These are phyloP conservation scores for Fusarium proliferatum DNA, from an alignment of 2,329 filamentous ascomycete species.

Conservation along the genomic window DNA sequence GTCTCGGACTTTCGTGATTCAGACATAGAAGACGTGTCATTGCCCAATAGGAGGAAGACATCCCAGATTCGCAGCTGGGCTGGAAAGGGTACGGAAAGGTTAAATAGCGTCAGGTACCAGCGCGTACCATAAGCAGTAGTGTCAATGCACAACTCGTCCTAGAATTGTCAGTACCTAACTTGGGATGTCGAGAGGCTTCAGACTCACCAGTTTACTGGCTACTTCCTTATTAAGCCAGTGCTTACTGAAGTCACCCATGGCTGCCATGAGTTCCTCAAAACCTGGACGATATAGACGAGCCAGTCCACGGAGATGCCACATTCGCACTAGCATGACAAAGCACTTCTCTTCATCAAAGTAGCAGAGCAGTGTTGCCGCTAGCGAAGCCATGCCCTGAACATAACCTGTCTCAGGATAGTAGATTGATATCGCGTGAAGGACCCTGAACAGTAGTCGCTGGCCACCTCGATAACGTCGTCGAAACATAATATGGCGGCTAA, in stretches of 20 bases:
- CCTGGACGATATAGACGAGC: slow-evolving; percentile 85
- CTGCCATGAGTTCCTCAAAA: slow-evolving; percentile 87
- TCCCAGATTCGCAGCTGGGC: slow-evolving; percentile 98
- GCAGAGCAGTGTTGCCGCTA: slow-evolving; percentile 91
- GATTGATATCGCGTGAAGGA: slow-evolving; percentile 89
- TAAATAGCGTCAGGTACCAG: slow-evolving; percentile 98
- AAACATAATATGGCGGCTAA: slow-evolving; percentile 98
- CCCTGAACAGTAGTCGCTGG: slow-evolving; percentile 89
- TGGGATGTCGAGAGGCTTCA: neutral
- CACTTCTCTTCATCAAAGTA: slow-evolving; percentile 96
- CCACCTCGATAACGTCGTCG: slow-evolving; percentile 90
- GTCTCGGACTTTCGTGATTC: slow-evolving; percentile 33
- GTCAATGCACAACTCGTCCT: slow-evolving; percentile 82
- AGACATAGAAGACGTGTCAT: slow-evolving; percentile 19
- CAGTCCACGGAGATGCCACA: slow-evolving; percentile 90
- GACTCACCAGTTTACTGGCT: slow-evolving; percentile 80
- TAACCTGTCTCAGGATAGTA: slow-evolving; percentile 94
- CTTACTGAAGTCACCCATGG: slow-evolving; percentile 84
- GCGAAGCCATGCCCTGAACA: slow-evolving; percentile 96
- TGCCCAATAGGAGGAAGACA: slow-evolving; percentile 91
- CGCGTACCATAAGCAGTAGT: slow-evolving; percentile 94
- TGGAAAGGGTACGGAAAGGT: slow-evolving; percentile 93
- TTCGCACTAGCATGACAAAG: slow-evolving; percentile 95
- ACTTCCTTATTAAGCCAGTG: slow-evolving; percentile 87
- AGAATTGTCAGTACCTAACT: slow-evolving; percentile 18